Base-by-base conservation (phyloP, 345 rosid species). In the Diplotaxis tenuifolia region DNA sequence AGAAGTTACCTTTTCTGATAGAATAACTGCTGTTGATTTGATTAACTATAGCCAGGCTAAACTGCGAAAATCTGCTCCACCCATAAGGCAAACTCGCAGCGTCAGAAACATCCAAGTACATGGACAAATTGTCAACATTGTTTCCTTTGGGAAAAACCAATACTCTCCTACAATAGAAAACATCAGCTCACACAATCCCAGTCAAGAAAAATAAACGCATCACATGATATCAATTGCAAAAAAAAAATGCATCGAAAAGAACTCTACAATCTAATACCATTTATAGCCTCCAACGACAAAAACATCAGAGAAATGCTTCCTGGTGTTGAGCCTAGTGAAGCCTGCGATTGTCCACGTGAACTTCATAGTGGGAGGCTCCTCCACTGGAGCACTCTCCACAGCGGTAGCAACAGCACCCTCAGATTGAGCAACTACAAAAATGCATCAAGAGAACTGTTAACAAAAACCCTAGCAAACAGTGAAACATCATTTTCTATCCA, bases 71-170 rank as follows among this genome's bases (percentile, higher is more conserved):
- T 87, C 96, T 85, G 83, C 92, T 90, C 99, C 99, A 95, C 42
- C 96, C 97, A 63, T 92, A 88, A 0, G 98, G 89, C 85, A 95
- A 72, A 19, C 79, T 74, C 0, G 82, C 15, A 4, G 97, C 88
- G 71, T 92, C 98, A 1, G 96, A 96, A 77, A 92, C 99, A 82
- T 92, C 97, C 78, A 95, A 77, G 70, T 95, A 95, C 96, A 94
- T 84, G n/a, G 97, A 92, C 85, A 95, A 71, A 82, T 95, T 88
- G 75, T 91, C 99, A 68, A 86, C 96, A 80, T 95, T 92, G 87
- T 95, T 95, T 72, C 99, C 99, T 71, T 88, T 91, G 2, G 99
- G 97, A 38, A 95, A 95, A 55, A 85, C 85, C 70, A 94, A 86
- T 74, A 92, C 72, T 74, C 96, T 84, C 99, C 96, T 95, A 84